Base-by-base conservation (phyloP, 768 basidiomycete species). In the Lanmaoa pseudosensibilis region DNA sequence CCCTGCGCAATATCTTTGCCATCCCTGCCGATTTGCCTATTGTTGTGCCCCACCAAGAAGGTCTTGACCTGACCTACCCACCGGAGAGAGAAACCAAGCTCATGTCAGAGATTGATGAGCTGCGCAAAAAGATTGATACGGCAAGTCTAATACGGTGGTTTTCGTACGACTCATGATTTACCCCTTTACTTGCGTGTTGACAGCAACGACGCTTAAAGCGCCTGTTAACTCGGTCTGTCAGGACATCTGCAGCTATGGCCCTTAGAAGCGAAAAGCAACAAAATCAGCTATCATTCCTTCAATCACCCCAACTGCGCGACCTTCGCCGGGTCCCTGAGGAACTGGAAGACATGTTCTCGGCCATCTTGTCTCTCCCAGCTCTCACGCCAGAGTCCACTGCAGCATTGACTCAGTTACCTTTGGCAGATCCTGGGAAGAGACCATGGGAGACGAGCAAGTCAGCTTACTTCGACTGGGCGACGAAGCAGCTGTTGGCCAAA, bases 1-100 rank as follows among this genome's bases (percentile, higher is more conserved):
- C 85, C 12, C 70, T 94, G 65, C 78, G 92, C 40, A 97, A 96
- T 72, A 88, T 94, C 54, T 96, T 96, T 64, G 82, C 85, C 50
- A 80, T 94, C 16, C 83, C 86, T 0, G 77, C 81, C 3, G 84
- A 86, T 57, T 65, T 92, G 34, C 86, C 86, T 0, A 74, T 92
- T 33, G 84, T 92, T 15, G 78, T 86, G 5, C 88, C 88, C 3
- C 90, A 92, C 65, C 93, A 95, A 54, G 79, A 80, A 50, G 82
- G 83, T 1, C 73, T 93, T 32, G 82, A 93, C 71, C 77, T 95
- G 51, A 80, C 81, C 3, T 69, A 77, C 32, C 80, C 82, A 0
- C 75, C 79, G n/a, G 81, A 83, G 58, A 77, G 77, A 50, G 82
- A 87, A 62, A 78, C 80, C 33, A 83, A 82, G 56, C 72, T 92